phyloP scores from a whole-genome alignment of 176 grass and related monocot genomes.

The Bolboschoenus planiculmis region DNA sequence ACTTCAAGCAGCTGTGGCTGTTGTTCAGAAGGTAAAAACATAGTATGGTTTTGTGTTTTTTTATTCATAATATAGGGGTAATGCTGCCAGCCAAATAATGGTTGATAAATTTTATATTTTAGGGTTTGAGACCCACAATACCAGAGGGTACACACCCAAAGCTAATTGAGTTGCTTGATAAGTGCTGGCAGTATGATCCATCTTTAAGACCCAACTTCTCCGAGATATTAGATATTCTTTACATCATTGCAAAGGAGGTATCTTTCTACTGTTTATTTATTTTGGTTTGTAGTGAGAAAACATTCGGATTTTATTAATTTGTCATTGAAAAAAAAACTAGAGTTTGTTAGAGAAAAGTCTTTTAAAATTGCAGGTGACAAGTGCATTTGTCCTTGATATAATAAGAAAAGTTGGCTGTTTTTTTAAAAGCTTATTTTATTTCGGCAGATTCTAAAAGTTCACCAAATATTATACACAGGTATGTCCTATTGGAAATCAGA shows the following conservation, averaged over 20 bases:
- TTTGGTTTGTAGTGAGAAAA: neutral
- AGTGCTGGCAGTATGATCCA: conserved; percentile 76
- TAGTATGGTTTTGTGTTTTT: neutral
- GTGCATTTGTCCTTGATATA: neutral
- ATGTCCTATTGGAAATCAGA: neutral
- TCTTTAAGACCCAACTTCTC: conserved; percentile 63
- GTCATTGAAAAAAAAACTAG: neutral
- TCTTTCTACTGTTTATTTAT: neutral
- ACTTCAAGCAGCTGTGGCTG: conserved; percentile 69
- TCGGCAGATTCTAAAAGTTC: neutral
- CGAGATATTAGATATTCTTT: conserved; percentile 57
- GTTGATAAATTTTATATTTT: conserved; percentile 1
- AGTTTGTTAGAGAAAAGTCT: neutral
- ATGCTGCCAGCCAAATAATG: neutral
- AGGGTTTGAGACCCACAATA: conserved; percentile 25
- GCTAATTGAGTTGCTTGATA: conserved; percentile 46
- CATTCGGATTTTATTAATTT: neutral
- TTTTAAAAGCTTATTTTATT: neutral
- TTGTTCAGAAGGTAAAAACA: conserved; percentile 69
- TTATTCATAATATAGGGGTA: neutral
- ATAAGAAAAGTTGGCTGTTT: neutral
- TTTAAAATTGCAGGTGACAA: neutral
- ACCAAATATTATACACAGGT: conserved; percentile 17
- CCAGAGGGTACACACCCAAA: conserved; percentile 48
- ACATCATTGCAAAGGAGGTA: conserved; percentile 52